Base-by-base conservation (phyloP, 2,329 filamentous ascomycete species). In the Colletotrichum filicis region DNA sequence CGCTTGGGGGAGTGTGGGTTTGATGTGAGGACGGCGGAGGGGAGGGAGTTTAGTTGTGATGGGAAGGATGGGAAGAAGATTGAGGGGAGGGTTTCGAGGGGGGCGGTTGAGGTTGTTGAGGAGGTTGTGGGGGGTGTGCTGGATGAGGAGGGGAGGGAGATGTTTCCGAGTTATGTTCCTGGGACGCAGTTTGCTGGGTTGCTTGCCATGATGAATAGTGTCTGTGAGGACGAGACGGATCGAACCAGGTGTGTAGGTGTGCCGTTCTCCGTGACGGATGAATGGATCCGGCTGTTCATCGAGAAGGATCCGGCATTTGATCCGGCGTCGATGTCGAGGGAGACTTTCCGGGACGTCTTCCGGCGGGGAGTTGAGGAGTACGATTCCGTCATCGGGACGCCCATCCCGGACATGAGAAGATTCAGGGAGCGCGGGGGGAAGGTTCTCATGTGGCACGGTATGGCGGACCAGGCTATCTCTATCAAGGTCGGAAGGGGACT, bases 381-480 rank as follows among this genome's bases (percentile, higher is more conserved):
- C 30, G 68, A 71, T n/a, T 68, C 66, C 1, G 62, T 79, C 12
- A 79, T 80, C 74, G 77, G 76, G 12, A 78, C 79, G 16, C 42
- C 42, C 14, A 73, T 76, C 22, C 76, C 79, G 57, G 79, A 79
- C 28, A 67, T 83, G 14, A 49, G 76, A 0, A 73, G 74, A 1
- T 84, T 82, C 74, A 75, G 75, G 59, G 5, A 66, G 19, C 76
- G 76, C 3, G 84, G 84, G n/a, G 82, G 82, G 26, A 86, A 86
- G 77, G 64, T 86, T 12, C 19, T 86, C 26, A 77, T 83, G 58
- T 86, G 82, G 78, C 85, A 86, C 74, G 85, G 85, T 35, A 56
- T 53, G 53, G 80, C 80, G 14, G 84, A 87, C 75, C 80, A 80
- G 5, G 30, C 82, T 4, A 79, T 86, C 22, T 75, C 79, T 2